A percentile compares a stretch with the other conserved stretches of the same genome.
These are phyloP conservation scores for Lachancea thermotolerans DNA, from an alignment of 805 yeast genomes.

Conservation along the genomic window DNA sequence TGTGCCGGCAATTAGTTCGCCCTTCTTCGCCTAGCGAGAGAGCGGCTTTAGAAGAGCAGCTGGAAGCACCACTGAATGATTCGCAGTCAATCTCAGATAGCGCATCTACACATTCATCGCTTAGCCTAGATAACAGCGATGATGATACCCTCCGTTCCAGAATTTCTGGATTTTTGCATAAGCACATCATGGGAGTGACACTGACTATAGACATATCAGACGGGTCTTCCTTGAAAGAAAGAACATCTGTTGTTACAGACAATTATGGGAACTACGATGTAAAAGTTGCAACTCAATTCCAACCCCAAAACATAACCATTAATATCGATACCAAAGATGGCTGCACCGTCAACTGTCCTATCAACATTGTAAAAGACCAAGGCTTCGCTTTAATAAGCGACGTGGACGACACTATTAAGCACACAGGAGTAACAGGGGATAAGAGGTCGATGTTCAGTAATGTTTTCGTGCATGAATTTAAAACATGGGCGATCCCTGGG, in stretches of 20 bases:
- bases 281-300: slow-evolving; percentile 47
- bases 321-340: slow-evolving; percentile 21
- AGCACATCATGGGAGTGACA: slow-evolving; percentile 51
- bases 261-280: slow-evolving; percentile 58
- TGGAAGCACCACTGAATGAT: slow-evolving; percentile 20
- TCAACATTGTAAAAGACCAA: slow-evolving; percentile 16
- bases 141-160: slow-evolving; percentile 50
- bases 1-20: slow-evolving; percentile 49
- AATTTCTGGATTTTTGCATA: slow-evolving; percentile 62
- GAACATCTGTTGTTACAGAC: slow-evolving; percentile 46
- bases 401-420: slow-evolving; percentile 88
- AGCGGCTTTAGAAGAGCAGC: slow-evolving; percentile 29
- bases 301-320: slow-evolving; percentile 37
- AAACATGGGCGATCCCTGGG: slow-evolving; percentile 66
- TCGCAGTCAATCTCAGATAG: slow-evolving; percentile 17
- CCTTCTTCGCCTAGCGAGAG: slow-evolving; percentile 25
- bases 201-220: slow-evolving; percentile 51
- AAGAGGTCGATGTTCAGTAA: slow-evolving; percentile 76
- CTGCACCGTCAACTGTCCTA: slow-evolving; percentile 12
- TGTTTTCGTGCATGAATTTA: slow-evolving; percentile 59
- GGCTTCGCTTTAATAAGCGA: slow-evolving; percentile 81
- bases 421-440: slow-evolving; percentile 86
- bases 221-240: slow-evolving; percentile 24
- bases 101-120: slow-evolving; percentile 16
- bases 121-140: slow-evolving; percentile 3